Base-by-base conservation (phyloP, 352 stramenopile species). In the Thalassiosira hispida region DNA sequence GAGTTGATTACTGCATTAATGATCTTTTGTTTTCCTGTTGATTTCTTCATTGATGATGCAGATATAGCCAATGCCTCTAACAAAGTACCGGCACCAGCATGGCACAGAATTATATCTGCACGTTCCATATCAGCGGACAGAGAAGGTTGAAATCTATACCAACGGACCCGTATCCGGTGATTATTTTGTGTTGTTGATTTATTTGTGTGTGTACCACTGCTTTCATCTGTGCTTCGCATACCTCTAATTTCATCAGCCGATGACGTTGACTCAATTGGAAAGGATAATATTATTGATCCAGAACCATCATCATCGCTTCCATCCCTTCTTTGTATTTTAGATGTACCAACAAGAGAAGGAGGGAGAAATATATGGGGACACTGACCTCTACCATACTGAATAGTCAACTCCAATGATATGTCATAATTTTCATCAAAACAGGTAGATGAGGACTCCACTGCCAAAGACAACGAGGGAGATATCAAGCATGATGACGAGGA, bases 1-100 rank as follows among this genome's bases (percentile, higher is more conserved):
- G 90, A 94, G 81, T 99, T 99, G 8, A 98, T 96, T 4, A 98
- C 96, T 4, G 98, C 96, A 23, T 78, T 78, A 97, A 81, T 25
- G 97, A 85, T 75, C 90, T 52, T 64, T 55, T 27, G 18, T 42
- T 20, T 23, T 60, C 7, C 29, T 14, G 4, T 11, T 42, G 12
- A 49, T 35, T 51, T 51, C 60, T 9, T 57, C 52, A 27, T 18
- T 62, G 47, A 51, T 52, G 33, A 40, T 62, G 47, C 38, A 42
- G 33, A 40, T 27, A 82, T 51, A 69, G 53, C 60, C 62, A 95
- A 76, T 42, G 90, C 92, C 84, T 98, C 96, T 91, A 98, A 97
- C 59, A 98, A 93, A 23, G 94, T 98, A 6, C 96, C 96, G 14
- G 96, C 96, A 33, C 96, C 96, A 0, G 96, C 97, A 85, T 99